phyloP scores from a whole-genome alignment of 2,329 filamentous ascomycete genomes.

The Calonectria hongkongensis region DNA sequence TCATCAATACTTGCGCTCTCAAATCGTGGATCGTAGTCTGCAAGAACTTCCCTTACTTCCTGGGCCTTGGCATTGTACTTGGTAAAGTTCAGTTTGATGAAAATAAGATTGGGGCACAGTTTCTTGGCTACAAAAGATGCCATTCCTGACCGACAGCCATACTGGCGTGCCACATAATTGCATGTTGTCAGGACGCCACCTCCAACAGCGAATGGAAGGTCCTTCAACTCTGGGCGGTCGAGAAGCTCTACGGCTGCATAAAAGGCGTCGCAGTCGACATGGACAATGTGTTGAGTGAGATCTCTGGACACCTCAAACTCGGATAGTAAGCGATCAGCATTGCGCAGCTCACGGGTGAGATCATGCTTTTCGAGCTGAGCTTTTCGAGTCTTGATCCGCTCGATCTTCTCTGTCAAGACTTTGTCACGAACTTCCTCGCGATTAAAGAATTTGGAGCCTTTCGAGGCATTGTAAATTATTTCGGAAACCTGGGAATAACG shows the following conservation, averaged over 20 bases:
- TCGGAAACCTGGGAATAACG: conserved; percentile 82
- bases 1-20: conserved; percentile 97
- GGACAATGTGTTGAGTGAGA: conserved; percentile 88
- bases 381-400: conserved; percentile 85
- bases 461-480: conserved; percentile 97
- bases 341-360: conserved; percentile 81
- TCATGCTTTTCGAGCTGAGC: conserved; percentile 84
- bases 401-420: conserved; percentile 89
- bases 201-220: conserved; percentile 94
- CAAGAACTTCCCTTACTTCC: conserved; percentile 88
- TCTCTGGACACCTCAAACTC: conserved; percentile 88
- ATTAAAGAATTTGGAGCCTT: conserved; percentile 96
- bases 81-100: conserved; percentile 88
- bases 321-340: conserved; percentile 86
- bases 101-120: conserved; percentile 89
- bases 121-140: conserved; percentile 96
- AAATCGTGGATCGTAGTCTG: conserved; percentile 91
- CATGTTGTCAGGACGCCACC: conserved; percentile 78
- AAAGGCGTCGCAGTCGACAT: conserved; percentile 98
- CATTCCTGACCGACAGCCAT: conserved; percentile 95
- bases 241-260: conserved; percentile 95
- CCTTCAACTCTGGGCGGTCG: conserved; percentile 87
- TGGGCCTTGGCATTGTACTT: conserved; percentile 95
- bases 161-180: conserved; percentile 93
- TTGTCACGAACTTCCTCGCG: conserved; percentile 91